phyloP scores from a whole-genome alignment of 192 early-diverging fungal genomes.

The Umbelopsis vinacea region DNA sequence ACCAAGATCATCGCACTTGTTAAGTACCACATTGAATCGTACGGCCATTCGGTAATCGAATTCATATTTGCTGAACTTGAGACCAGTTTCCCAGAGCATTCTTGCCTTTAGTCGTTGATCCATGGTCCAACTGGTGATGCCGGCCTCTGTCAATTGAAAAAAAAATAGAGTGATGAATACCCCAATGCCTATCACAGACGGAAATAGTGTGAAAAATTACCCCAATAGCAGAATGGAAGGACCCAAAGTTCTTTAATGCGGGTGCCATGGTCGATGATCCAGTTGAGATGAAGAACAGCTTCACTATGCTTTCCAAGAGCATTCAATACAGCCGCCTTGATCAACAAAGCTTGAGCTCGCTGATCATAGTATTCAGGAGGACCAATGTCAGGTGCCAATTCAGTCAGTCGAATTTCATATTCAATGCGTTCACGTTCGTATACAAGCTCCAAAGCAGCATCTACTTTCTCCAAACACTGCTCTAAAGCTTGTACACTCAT shows the following conservation, averaged over 20 bases:
- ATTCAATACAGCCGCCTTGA: conserved; percentile 56
- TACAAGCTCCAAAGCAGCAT: conserved; percentile 32
- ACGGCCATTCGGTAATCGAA: conserved; percentile 53
- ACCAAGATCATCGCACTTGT: conserved; percentile 40
- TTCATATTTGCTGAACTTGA: conserved; percentile 52
- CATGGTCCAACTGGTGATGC: conserved; percentile 52
- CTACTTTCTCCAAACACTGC: conserved; percentile 31
- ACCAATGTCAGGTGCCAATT: conserved; percentile 34
- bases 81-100: conserved; percentile 50
- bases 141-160: conserved; percentile 42
- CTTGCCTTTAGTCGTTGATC: conserved; percentile 44
- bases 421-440: conserved; percentile 43
- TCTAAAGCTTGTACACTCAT: conserved; percentile 47
- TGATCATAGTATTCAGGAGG: conserved; percentile 48
- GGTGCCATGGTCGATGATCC: conserved; percentile 53
- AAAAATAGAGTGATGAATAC: background rate
- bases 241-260: conserved; percentile 55
- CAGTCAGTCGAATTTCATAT: conserved; percentile 38
- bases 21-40: conserved; percentile 36
- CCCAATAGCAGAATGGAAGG: conserved; percentile 58
- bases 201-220: conserved; percentile 5
- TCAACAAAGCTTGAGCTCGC: conserved; percentile 46
- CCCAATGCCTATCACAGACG: too few relatives aligned
- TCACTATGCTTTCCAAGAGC: conserved; percentile 47
- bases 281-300: conserved; percentile 45